Conservation (phyloP, 2,329 filamentous ascomycete species). For the Fusarium chaquense region DNA sequence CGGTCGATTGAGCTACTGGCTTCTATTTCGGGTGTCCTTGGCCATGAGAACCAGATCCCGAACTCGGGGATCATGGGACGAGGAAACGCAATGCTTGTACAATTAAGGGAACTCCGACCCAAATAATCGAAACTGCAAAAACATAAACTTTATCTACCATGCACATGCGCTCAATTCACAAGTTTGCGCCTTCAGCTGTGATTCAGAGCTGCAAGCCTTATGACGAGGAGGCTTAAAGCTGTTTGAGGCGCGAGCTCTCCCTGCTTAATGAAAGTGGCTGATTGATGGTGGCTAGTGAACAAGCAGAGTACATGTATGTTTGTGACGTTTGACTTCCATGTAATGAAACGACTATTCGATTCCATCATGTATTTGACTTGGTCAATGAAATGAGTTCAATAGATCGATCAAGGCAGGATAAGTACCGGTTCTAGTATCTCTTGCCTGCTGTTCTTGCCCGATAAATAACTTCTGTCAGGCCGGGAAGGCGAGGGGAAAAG, state of each 20-base stretch:
- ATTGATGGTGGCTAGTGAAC: neutral
- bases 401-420: neutral
- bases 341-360: neutral
- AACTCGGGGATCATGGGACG: constrained; percentile 42
- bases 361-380: neutral
- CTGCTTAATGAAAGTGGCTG: neutral
- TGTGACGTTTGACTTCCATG: neutral
- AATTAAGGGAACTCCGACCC: constrained; percentile 41
- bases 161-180: neutral
- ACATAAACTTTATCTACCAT: neutral
- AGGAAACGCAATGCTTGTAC: constrained; percentile 51
- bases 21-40: constrained; percentile 35
- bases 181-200: too few relatives aligned
- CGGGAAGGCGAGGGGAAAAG: neutral
- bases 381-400: neutral
- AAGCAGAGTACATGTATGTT: neutral
- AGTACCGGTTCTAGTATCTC: neutral
- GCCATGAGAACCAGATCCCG: constrained; percentile 45
- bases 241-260: neutral
- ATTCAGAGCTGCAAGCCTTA: neutral
- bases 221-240: constrained; percentile 11
- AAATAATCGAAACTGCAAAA: constrained; percentile 41
- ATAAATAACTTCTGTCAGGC: neutral
- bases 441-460: neutral
- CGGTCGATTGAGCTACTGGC: constrained; percentile 46